Evolutionary conservation across 2,329 filamentous ascomycete species (phyloP).

Genomic region (Arthrobotrys sphaeroides): DNA sequence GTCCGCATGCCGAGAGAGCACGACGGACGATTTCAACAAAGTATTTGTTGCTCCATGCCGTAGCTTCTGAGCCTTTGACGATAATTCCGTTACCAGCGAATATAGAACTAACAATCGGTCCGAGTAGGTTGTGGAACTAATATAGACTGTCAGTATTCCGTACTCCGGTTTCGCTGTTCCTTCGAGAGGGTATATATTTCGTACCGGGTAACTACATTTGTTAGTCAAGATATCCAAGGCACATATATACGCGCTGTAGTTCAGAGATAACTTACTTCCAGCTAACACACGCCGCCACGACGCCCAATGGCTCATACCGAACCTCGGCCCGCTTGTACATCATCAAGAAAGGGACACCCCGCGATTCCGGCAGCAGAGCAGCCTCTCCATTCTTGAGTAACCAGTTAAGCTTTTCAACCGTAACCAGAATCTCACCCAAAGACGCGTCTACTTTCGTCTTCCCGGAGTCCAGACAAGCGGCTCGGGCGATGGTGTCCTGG

Average conservation of each 20-base stretch:
- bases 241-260: neutral
- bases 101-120: constrained; percentile 86
- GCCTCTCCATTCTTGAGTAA: constrained; percentile 89
- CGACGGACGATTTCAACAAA: constrained; percentile 81
- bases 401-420: constrained; percentile 93
- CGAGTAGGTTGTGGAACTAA: constrained; percentile 92
- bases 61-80: constrained; percentile 94
- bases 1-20: constrained; percentile 82
- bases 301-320: constrained; percentile 87
- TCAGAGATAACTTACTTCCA: constrained; percentile 79
- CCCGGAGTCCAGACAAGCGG: constrained; percentile 89
- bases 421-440: constrained; percentile 93
- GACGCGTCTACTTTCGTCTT: constrained; percentile 96
- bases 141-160: neutral
- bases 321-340: constrained; percentile 93
- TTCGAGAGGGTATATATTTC: constrained; percentile 23
- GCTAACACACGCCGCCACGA: constrained; percentile 89
- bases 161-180: neutral
- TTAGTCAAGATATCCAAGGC: constrained; percentile 54
- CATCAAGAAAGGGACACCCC: constrained; percentile 73
- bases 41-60: constrained; percentile 88
- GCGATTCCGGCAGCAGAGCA: constrained; percentile 74
- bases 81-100: constrained; percentile 92
- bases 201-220: constrained; percentile 62
- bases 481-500: constrained; percentile 83